Conservation (phyloP, 805 yeast genomes). For the Candida schatavii region DNA sequence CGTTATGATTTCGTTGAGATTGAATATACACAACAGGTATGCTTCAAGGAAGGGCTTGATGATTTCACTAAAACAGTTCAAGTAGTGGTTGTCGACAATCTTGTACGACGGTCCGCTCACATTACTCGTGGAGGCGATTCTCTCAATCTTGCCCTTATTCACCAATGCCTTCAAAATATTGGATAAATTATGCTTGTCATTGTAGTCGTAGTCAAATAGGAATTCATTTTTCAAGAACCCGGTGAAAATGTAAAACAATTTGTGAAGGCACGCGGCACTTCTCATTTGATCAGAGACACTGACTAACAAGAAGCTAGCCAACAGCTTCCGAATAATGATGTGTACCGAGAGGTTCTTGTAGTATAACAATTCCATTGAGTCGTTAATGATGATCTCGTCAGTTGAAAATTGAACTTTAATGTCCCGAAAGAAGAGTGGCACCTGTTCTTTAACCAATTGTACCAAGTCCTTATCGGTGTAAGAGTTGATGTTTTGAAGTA, state of each 20-base stretch:
- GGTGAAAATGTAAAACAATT: slow-evolving; percentile 32
- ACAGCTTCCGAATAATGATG: slow-evolving; percentile 49
- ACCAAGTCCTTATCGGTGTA: slow-evolving; percentile 22
- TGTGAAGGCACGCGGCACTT: slow-evolving; percentile 16
- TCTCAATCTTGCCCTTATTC: slow-evolving; percentile 11
- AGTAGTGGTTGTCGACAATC: slow-evolving; percentile 20
- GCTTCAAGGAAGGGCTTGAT: slow-evolving; percentile 35
- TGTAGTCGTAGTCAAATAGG: slow-evolving; percentile 39
- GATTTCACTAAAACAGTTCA: slow-evolving; percentile 25
- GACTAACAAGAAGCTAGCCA: slow-evolving; percentile 36
- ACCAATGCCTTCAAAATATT: slow-evolving; percentile 25
- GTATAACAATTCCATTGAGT: slow-evolving; percentile 53
- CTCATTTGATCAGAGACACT: slow-evolving; percentile 9
- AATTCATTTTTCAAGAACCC: slow-evolving; percentile 41
- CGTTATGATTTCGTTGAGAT: slow-evolving; percentile 13
- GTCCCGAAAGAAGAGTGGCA: slow-evolving; percentile 26
- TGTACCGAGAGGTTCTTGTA: slow-evolving; percentile 58
- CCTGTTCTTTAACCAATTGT: slow-evolving; percentile 21
- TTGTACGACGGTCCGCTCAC: slow-evolving; percentile 12
- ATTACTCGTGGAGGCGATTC: background rate
- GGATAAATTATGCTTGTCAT: slow-evolving; percentile 25
- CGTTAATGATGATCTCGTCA: slow-evolving; percentile 33
- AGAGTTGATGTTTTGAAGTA: slow-evolving; percentile 16
- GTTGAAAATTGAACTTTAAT: slow-evolving; percentile 20
- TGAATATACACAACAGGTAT: slow-evolving; percentile 26